Base-by-base conservation (phyloP, 192 early-diverging fungal species). In the Funneliformis geosporum region DNA sequence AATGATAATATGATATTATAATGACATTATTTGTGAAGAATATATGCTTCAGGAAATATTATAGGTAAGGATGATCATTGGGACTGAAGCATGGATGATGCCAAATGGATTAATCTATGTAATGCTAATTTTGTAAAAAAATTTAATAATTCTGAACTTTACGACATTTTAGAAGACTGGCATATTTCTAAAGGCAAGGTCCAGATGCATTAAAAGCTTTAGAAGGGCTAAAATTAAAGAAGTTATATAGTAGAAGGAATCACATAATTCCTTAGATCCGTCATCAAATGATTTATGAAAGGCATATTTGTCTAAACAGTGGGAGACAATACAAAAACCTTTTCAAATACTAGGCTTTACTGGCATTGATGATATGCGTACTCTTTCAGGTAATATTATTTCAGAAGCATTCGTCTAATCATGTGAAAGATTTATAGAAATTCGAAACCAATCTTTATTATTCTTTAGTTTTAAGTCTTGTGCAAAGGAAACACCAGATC, bases 71-170 rank as follows among this genome's bases (percentile, higher is more conserved):
- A 74, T 74, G 47, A 74, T 74, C 47, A 14, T 74, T 5, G 23
- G 59, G 16, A 74, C 73, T 74, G 73, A 50, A 16, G 73, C 12
- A 74, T 74, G 47, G 59, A 74, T 74, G 59, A 74, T 74, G 73
- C 47, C 59, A 16, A 74, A 33, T 74, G 73, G 73, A 55, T 74
- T 74, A 74, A 74, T 5, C 73, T 74, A 59, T 74, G 73, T 74
- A 33, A 74, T 60, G 7, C 25, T 59, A 27, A 74, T 74, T 74
- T 74, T 25, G 47, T 74, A 23, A 59, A 74, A 74, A 74, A 8
- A 75, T 75, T 60, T 25, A 75, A 75, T 75, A 75, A 38, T 75
- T 42, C 73, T 75, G 50, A 75, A 75, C 73, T 75, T 75, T 75
- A 75, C 73, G 60, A 59, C 27, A 75, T 59, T 75, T 75, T 75